Evolutionary conservation across 192 early-diverging fungal species (phyloP).

Genomic region (Neocallimastix lanati): DNA sequence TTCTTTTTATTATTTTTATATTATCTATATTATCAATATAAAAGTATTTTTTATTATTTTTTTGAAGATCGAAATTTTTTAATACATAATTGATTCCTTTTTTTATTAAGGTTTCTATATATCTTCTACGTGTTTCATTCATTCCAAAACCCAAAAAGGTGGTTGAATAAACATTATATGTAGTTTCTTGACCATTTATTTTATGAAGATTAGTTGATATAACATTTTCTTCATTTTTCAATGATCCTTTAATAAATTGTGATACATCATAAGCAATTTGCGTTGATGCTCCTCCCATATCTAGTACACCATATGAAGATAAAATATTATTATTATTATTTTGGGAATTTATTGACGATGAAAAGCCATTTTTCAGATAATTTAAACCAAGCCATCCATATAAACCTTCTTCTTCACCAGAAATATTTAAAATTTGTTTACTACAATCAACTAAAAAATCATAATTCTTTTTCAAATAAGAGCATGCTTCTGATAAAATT

Average conservation of each 20-base stretch:
- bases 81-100: not conserved
- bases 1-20: too few relatives aligned
- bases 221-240: not conserved
- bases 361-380: conserved; percentile 67
- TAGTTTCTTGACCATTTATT: conserved; percentile 36
- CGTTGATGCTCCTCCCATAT: conserved; percentile 89
- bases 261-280: conserved; percentile 95
- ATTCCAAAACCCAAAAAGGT: conserved; percentile 93
- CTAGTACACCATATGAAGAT: conserved; percentile 36
- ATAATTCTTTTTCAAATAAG: conserved; percentile 17
- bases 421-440: conserved; percentile 68
- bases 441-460: conserved; percentile 27
- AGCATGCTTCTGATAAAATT: conserved; percentile 50
- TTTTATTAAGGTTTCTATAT: conserved; percentile 9
- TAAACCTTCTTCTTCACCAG: conserved; percentile 84
- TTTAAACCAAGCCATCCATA: conserved; percentile 95
- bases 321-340: not conserved
- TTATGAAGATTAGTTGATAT: conserved; percentile 42
- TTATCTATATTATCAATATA: too few relatives aligned
- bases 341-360: not conserved
- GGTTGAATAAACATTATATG: conserved; percentile 64
- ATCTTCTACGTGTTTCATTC: conserved; percentile 74
- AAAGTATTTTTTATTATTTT: not conserved
- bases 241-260: not conserved
- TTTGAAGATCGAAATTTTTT: not conserved